A percentile compares a stretch with the other conserved stretches of the same genome.
Evolutionary conservation across 805 yeast species (phyloP).

Genomic region (Allodekkera sacchari): DNA sequence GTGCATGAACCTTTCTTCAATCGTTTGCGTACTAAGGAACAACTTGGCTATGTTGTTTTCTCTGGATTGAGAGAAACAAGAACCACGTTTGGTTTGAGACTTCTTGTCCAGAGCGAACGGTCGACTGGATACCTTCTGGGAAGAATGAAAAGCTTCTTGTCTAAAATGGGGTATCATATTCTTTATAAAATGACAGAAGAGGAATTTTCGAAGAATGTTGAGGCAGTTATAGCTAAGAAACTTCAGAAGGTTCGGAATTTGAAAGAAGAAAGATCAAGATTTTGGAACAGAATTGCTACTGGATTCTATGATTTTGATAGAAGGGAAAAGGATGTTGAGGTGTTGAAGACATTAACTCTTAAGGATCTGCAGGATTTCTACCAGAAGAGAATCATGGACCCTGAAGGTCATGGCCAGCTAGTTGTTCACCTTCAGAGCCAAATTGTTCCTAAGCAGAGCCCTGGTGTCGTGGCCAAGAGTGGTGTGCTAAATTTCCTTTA

Average conservation of each 20-base stretch:
- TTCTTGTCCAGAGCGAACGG: slow-evolving; percentile 80
- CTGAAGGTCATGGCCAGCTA: slow-evolving; percentile 29
- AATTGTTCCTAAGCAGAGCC: slow-evolving; percentile 14
- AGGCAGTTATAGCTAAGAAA: slow-evolving; percentile 58
- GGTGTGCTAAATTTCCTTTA: slow-evolving; percentile 23
- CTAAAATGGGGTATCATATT: slow-evolving; percentile 33
- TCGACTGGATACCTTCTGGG: slow-evolving; percentile 64
- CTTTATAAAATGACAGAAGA: slow-evolving; percentile 44
- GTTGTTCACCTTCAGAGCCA: slow-evolving; percentile 62
- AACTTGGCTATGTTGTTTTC: slow-evolving; percentile 89
- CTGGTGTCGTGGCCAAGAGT: slow-evolving; percentile 17
- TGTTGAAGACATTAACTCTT: slow-evolving; percentile 45
- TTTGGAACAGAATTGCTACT: slow-evolving; percentile 57
- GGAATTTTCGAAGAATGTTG: slow-evolving; percentile 62
- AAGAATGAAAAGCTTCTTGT: slow-evolving; percentile 64
- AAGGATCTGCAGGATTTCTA: slow-evolving; percentile 52
- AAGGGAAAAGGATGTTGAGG: slow-evolving; percentile 46
- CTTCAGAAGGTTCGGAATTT: slow-evolving; percentile 69
- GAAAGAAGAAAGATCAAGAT: slow-evolving; percentile 62
- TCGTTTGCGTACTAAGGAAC: slow-evolving; percentile 87
- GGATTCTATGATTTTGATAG: slow-evolving; percentile 75
- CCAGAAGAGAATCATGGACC: slow-evolving; percentile 29
- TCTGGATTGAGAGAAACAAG: slow-evolving; percentile 63
- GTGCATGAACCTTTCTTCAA: slow-evolving; percentile 84
- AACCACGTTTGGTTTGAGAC: slow-evolving; percentile 62